Evolutionary conservation across 2,329 filamentous ascomycete genomes (phyloP).

Genomic region (Colletotrichum sublineola): DNA sequence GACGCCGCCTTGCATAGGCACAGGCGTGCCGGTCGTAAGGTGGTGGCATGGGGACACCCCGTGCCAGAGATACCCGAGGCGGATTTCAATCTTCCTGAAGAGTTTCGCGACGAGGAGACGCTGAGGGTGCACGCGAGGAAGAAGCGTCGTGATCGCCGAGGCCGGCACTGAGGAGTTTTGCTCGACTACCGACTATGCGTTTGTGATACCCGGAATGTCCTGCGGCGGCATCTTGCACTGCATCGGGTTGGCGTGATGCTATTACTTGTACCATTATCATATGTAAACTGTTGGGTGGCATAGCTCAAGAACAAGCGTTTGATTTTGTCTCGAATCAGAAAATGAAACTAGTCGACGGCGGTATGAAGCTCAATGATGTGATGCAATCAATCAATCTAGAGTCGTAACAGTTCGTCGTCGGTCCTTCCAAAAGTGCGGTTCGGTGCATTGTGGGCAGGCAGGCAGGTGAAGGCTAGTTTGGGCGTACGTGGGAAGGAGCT

Average conservation of each 20-base stretch:
- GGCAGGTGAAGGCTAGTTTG: not conserved
- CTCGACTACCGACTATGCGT: not conserved
- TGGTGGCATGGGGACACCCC: slow-evolving; percentile 84
- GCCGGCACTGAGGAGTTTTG: slow-evolving; percentile 53
- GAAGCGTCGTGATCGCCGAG: slow-evolving; percentile 71
- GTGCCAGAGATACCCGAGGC: slow-evolving; percentile 78
- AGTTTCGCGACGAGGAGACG: slow-evolving; percentile 69
- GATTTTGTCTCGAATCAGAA: slow-evolving; percentile 17
- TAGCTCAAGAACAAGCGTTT: slow-evolving; percentile 39
- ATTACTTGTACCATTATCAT: slow-evolving; percentile 34
- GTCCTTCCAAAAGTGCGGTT: not conserved
- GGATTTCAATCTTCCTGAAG: slow-evolving; percentile 82
- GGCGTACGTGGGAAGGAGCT: slow-evolving; percentile 8
- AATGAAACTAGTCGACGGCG: not conserved
- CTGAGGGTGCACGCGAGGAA: slow-evolving; percentile 72
- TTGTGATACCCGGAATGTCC: slow-evolving; percentile 17
- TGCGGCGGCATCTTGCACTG: slow-evolving; percentile 16
- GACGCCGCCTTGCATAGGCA: slow-evolving; percentile 82
- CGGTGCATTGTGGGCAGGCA: not conserved
- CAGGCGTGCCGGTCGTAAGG: slow-evolving; percentile 76
- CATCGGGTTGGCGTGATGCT: slow-evolving; percentile 24
- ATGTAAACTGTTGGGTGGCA: slow-evolving; percentile 34
- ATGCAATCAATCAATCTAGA: not conserved
- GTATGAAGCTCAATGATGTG: not conserved
- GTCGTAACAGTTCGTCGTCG: not conserved